Base-by-base conservation (phyloP, 2,329 filamentous ascomycete genomes). In the Orbilia blumenaviensis region DNA sequence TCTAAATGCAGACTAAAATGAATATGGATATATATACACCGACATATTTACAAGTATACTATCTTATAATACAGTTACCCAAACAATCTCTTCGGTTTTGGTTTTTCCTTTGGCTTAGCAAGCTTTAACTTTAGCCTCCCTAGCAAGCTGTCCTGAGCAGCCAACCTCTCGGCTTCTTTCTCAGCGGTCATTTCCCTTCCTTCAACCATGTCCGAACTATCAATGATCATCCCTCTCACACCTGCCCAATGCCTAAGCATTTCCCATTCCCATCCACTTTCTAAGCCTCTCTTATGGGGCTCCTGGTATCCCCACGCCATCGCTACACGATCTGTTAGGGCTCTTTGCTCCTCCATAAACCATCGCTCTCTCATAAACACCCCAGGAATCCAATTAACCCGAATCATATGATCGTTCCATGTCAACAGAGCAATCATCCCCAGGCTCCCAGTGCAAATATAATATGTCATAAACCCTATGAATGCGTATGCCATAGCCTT, bases 261-360 rank as follows among this genome's bases (percentile, higher is more conserved):
- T 80, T 96, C 91, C 92, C 95, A 99, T 78, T 97, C 94, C 63
- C 89, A 87, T 0, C 95, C 94, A 78, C 93, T 91, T 84, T 99
- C 95, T 81, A 97, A 93, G 0, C 95, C 95, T 81, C 92, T 88
- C 81, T 90, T 89, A 85, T 88, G 90, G 27, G 86, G 83, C 82
- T 97, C 92, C 80, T 91, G 90, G 84, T 97, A 99, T 0, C 95
- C 95, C 92, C 95, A 99, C 0, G 92, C 91, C 78, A 90, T 88
- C 0, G 94, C 93, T 69, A 99, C 88, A 81, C 88, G 89, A 84
- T 99, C 95, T 78, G 97, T 85, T 0, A 93, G 93, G 2, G 90
- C 91, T 23, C 95, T 87, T 85, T 99, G 94, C 78, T 97, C 93
- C 82, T 98, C 95, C 34, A 92, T 87, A 64, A 96, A 83, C 92